These are phyloP conservation scores for Conringia planisiliqua DNA, from an alignment of 345 rosid species.

Conservation along the genomic window DNA sequence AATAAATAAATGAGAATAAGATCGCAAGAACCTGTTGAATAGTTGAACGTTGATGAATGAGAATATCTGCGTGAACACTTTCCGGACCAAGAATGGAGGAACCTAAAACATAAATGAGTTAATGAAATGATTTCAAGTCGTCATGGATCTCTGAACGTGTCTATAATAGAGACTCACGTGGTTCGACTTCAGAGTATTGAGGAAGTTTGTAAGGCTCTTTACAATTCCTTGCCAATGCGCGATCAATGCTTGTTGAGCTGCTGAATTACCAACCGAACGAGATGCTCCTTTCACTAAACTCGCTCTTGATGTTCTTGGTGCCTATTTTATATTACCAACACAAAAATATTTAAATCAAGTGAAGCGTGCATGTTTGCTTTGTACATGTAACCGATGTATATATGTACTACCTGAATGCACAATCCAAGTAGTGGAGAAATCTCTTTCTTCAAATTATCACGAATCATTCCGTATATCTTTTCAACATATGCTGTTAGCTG, in stretches of 20 bases:
- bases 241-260: background rate
- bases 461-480: background rate
- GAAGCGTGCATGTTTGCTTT: too few species aligned
- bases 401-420: constrained; percentile 1
- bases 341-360: background rate
- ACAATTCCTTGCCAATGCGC: background rate
- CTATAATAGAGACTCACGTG: constrained; percentile 28
- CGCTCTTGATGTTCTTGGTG: background rate
- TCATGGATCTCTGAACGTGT: constrained; percentile 4
- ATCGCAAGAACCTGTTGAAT: constrained; percentile 58
- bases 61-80: constrained; percentile 85
- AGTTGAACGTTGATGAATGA: constrained; percentile 91
- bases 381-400: background rate
- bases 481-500: constrained; percentile 3
- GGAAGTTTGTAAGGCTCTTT: background rate
- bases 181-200: background rate
- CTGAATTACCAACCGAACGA: background rate
- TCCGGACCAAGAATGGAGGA: constrained; percentile 83
- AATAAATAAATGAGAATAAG: too few species aligned
- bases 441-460: background rate
- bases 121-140: background rate
- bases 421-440: background rate
- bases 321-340: background rate
- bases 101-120: constrained; percentile 44
- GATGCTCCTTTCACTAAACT: constrained; percentile 6